Evolutionary conservation across 768 basidiomycete genomes (phyloP), one percentile per base, ranked within the genome.

Genomic region (Symmetrospora coprosmae): DNA sequence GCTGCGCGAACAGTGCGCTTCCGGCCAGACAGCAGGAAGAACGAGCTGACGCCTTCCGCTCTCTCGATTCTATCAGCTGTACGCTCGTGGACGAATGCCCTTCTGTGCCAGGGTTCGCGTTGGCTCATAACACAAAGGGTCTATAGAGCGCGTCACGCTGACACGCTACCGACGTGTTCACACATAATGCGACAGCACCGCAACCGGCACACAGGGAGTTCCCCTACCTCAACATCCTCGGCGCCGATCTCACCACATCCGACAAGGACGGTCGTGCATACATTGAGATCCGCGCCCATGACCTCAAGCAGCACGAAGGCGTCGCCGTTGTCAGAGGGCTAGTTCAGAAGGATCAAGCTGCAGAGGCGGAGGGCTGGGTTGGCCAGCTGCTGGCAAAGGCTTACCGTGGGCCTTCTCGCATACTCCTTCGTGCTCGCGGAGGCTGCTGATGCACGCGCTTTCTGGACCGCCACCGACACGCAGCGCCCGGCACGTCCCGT

Each of bases 401-500:
- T 9, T 50, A 65, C 19, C 14, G 46, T 63, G 34, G 30, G 41
- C 19, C 21, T 30, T 23, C 7, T 25, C 45, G n/a, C n/a, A n/a
- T n/a, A n/a, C n/a, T n/a, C n/a, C n/a, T n/a, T n/a, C n/a, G n/a
- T n/a, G n/a, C n/a, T n/a, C n/a, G n/a, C n/a, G n/a, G n/a, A n/a
- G n/a, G n/a, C n/a, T n/a, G n/a, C n/a, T n/a, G n/a, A 40, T 62
- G 28, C 61, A 7, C 4, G 27, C 13, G 19, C 7, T 19, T 39
- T 27, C 68, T 77, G 84, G 79, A 39, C 71, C 79, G n/a, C 78
- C 78, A 65, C 80, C 77, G n/a, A n/a, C n/a, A n/a, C n/a, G n/a
- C n/a, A n/a, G n/a, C n/a, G n/a, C n/a, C 21, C 70, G 75, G 49
- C n/a, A 17, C 34, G 19, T 17, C 56, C 19, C 65, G 60, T 4